Conservation (phyloP, 768 basidiomycete species). For the Calocybe cyanea region DNA sequence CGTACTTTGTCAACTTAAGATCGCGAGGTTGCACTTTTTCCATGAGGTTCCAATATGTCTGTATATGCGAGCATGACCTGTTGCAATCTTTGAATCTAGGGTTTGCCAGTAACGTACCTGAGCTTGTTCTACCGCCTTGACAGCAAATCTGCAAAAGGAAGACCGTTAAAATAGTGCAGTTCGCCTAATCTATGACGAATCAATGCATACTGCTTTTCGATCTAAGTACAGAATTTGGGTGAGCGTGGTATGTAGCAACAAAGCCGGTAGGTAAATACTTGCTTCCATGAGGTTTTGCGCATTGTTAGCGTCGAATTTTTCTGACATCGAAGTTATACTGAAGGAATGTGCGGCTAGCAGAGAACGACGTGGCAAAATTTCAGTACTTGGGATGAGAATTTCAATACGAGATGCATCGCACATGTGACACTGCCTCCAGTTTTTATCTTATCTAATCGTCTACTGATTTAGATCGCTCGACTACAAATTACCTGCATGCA, state of each 20-base stretch:
- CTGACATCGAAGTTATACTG: conserved; percentile 14
- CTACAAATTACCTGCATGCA: not conserved
- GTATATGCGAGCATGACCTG: conserved; percentile 3
- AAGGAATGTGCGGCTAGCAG: conserved; percentile 6
- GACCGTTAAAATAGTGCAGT: not conserved
- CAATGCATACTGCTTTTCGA: conserved; percentile 86
- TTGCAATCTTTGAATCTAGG: conserved; percentile 1
- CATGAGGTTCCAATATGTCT: conserved; percentile 96
- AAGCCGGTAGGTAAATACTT: conserved; percentile 17
- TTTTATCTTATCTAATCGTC: not conserved
- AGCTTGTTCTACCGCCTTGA: conserved; percentile 94
- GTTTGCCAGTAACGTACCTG: conserved; percentile 52
- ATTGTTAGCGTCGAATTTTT: conserved; percentile 79
- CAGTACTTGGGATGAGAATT: not conserved
- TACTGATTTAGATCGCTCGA: not conserved
- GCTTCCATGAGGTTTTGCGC: conserved; percentile 93
- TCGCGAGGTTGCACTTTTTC: conserved; percentile 73
- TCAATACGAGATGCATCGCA: not conserved
- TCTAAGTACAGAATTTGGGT: conserved; percentile 41
- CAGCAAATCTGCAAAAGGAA: conserved; percentile 61
- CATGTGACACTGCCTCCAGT: not conserved
- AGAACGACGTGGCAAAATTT: conserved; percentile 17
- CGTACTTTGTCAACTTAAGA: conserved; percentile 80
- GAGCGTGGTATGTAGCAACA: conserved; percentile 2
- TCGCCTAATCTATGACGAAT: not conserved